phyloP scores from a whole-genome alignment of 441 rosid genomes.

The Kokia cookei region DNA sequence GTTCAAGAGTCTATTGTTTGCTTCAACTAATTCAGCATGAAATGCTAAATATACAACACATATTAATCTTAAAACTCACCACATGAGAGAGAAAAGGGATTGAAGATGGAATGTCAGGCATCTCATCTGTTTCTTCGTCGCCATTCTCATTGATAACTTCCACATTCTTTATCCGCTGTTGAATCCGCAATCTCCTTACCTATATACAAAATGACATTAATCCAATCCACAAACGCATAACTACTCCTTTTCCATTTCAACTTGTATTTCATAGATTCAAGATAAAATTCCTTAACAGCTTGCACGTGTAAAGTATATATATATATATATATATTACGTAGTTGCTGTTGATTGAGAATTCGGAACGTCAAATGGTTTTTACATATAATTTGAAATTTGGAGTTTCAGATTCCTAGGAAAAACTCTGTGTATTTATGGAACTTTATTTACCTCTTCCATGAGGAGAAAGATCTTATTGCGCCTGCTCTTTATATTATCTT shows the following conservation, averaged over 20 bases:
- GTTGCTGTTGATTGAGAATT: not conserved
- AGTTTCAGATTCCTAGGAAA: not conserved
- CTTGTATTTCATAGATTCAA: not conserved
- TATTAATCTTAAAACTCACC: conserved; percentile 33
- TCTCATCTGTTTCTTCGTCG: conserved; percentile 60
- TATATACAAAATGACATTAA: conserved; percentile 3
- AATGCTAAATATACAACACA: not conserved
- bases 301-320: not conserved
- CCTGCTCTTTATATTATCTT: conserved; percentile 78
- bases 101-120: conserved; percentile 92
- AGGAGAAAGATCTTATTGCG: conserved; percentile 92
- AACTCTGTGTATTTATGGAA: not conserved
- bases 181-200: conserved; percentile 84
- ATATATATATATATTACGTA: not conserved
- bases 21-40: not conserved
- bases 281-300: not conserved
- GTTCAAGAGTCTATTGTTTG: not conserved
- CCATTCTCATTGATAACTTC: conserved; percentile 26
- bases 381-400: not conserved
- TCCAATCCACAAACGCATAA: not conserved
- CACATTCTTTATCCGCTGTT: conserved; percentile 61
- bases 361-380: not conserved
- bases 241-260: not conserved
- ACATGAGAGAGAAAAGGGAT: conserved; percentile 77
- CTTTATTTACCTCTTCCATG: conserved; percentile 78